Evolutionary conservation across 345 rosid genomes (phyloP), one percentile per base, ranked within the genome.

Genomic region (Rhodomyrtus tomentosa): DNA sequence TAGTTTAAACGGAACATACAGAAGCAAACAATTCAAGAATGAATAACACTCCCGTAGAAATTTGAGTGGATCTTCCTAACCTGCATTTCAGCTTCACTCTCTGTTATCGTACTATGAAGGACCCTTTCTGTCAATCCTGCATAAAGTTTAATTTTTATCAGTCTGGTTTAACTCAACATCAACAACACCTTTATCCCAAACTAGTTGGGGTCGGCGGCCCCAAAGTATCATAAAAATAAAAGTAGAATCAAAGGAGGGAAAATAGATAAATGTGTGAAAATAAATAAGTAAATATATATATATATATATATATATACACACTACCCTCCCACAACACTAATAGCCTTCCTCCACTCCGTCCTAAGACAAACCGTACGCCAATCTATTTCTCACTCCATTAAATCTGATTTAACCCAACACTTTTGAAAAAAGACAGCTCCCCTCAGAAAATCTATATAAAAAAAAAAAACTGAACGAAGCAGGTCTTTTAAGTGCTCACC

Each of bases 51-150:
- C 13, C 5, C 6, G 3, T 4, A 18, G 36, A 68, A 68, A 68
- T 68, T 4, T 68, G 45, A 68, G 40, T 36, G 18, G 7, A 68
- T 84, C 82, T 81, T 62, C 82, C 90, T 84, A 48, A 94, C 99
- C 98, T 95, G 95, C 86, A 86, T 80, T 87, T 97, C 99, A 76
- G 98, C 99, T 92, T 95, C 94, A 83, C 83, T 86, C 92, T 97
- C 99, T 74, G 88, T 93, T 84, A 92, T 51, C 6, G 84, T 91
- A 88, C 99, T 95, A 73, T 83, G 81, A 11, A 94, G 93, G 84
- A 94, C 99, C 87, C 89, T 97, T 85, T 93, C 29, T 32, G 98
- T 97, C 93, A 97, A 90, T 29, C 98, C 99, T 97, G 40, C 90
- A 86, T 54, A 83, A 83, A 81, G 27, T 83, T 53, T 25, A 81